These are phyloP conservation scores for Platismatia glauca DNA, from an alignment of 495 filamentous ascomycete species.

Conservation along the genomic window DNA sequence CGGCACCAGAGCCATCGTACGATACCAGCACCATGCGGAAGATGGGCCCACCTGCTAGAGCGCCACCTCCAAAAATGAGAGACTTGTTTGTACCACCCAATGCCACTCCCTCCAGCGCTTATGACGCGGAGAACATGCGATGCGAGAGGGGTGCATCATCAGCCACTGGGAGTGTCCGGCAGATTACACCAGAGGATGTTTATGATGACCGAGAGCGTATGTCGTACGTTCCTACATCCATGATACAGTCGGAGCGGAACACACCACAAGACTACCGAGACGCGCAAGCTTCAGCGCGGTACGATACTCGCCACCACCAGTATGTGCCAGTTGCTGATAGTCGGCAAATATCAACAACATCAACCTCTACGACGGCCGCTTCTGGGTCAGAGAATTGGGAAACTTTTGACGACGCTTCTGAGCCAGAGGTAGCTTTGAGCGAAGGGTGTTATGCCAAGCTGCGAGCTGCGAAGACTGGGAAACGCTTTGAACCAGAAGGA, in stretches of 20 bases:
- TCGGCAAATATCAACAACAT: constrained; percentile 65
- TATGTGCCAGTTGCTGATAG: constrained; percentile 42
- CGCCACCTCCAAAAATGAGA: constrained; percentile 84
- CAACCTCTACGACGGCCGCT: constrained; percentile 50
- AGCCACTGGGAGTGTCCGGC: constrained; percentile 54
- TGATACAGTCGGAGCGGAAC: constrained; percentile 21
- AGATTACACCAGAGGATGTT: constrained; percentile 73
- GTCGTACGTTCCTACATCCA: constrained; percentile 41
- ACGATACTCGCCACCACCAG: constrained; percentile 31
- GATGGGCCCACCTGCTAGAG: constrained; percentile 50
- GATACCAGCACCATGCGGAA: constrained; percentile 49
- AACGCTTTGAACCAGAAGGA: constrained; percentile 54
- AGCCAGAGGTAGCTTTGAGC: constrained; percentile 62
- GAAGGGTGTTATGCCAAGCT: constrained; percentile 72
- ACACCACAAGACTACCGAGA: constrained; percentile 21
- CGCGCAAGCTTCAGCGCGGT: constrained; percentile 25
- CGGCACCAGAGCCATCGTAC: constrained; percentile 35
- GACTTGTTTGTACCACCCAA: constrained; percentile 61
- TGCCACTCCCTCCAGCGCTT: constrained; percentile 44
- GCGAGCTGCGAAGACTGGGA: constrained; percentile 49
- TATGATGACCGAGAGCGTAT: constrained; percentile 62
- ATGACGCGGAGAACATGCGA: constrained; percentile 53
- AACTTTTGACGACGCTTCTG: constrained; percentile 73
- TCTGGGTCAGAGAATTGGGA: constrained; percentile 94
- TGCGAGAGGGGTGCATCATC: constrained; percentile 55